A percentile compares a stretch with the other conserved stretches of the same genome.
Conservation (phyloP, 345 rosid genomes). For the Eucalyptus guilfoylei region DNA sequence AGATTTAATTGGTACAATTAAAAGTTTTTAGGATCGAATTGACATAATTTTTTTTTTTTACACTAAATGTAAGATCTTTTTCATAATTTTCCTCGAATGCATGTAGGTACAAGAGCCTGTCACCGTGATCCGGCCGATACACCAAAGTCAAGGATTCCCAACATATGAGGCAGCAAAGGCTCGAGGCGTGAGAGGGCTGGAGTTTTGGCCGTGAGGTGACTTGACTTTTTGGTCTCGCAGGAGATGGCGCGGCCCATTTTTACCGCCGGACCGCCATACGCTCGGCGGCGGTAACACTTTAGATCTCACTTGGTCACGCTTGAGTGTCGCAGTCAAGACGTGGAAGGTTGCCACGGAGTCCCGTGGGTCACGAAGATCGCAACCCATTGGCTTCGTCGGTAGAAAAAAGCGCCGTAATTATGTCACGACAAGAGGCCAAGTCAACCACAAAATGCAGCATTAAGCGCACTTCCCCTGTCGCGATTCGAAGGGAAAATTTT, state of each 20-base stretch:
- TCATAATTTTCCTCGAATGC: neutral
- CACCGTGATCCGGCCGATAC: accelerated
- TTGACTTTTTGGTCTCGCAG: neutral
- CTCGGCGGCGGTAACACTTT: neutral
- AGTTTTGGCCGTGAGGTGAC: accelerated
- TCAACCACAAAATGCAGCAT: neutral
- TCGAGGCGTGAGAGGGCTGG: neutral
- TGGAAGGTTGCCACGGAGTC: neutral
- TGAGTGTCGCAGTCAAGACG: neutral
- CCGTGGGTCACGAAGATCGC: neutral
- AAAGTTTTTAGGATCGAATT: accelerated
- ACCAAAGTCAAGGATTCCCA: neutral
- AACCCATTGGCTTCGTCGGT: neutral
- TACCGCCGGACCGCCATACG: neutral
- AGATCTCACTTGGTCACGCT: neutral
- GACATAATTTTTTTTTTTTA: accelerated
- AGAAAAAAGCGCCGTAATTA: neutral
- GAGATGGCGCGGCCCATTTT: neutral
- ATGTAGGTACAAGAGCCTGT: accelerated
- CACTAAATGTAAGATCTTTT: too few species aligned
- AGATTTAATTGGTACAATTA: accelerated
- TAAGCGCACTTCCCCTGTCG: neutral
- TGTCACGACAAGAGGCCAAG: neutral
- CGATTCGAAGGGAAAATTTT: neutral
- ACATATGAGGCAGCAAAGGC: neutral